These are phyloP conservation scores for Xerocomus brunneocitrinus DNA, from an alignment of 768 basidiomycete species.

Conservation along the genomic window DNA sequence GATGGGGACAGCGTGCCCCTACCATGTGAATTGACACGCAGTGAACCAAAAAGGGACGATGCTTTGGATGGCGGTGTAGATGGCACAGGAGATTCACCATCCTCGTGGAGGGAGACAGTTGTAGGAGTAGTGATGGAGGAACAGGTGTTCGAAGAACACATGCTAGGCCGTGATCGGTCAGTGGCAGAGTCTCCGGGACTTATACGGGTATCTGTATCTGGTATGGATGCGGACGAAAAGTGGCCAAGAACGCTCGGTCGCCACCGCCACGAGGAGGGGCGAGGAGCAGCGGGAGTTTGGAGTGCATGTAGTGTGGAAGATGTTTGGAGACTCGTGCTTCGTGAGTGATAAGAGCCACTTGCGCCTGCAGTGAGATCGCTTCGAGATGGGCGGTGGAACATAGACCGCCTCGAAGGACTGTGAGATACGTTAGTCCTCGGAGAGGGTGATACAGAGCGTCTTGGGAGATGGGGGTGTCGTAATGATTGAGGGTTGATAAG, in stretches of 20 bases:
- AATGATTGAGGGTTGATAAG: slow-evolving; percentile 37
- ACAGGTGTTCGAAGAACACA: slow-evolving; percentile 57
- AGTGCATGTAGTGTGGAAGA: slow-evolving; percentile 25
- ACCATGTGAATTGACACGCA: slow-evolving; percentile 28
- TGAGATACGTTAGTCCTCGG: slow-evolving; percentile 32
- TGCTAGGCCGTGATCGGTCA: slow-evolving; percentile 51
- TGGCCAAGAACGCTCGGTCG: slow-evolving; percentile 64
- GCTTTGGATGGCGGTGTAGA: slow-evolving; percentile 35
- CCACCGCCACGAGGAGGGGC: slow-evolving; percentile 41
- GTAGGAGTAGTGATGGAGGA: slow-evolving; percentile 40
- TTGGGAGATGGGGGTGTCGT: slow-evolving; percentile 41
- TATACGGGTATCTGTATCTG: slow-evolving; percentile 41
- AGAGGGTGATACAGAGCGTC: slow-evolving; percentile 39
- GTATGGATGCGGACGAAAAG: slow-evolving; percentile 48
- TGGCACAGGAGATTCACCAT: slow-evolving; percentile 35
- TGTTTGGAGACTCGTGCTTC: slow-evolving; percentile 49
- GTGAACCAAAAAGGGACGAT: slow-evolving; percentile 30
- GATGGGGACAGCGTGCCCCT: slow-evolving; percentile 30
- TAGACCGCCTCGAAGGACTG: slow-evolving; percentile 38
- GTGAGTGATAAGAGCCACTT: slow-evolving; percentile 37
- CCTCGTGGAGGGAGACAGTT: slow-evolving; percentile 36
- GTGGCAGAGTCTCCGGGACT: slow-evolving; percentile 38
- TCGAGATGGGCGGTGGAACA: slow-evolving; percentile 37
- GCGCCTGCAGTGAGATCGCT: slow-evolving; percentile 25
- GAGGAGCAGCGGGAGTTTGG: slow-evolving; percentile 6